Base-by-base conservation (phyloP, 306 rosid species). In the Vigna reflexopilosa region DNA sequence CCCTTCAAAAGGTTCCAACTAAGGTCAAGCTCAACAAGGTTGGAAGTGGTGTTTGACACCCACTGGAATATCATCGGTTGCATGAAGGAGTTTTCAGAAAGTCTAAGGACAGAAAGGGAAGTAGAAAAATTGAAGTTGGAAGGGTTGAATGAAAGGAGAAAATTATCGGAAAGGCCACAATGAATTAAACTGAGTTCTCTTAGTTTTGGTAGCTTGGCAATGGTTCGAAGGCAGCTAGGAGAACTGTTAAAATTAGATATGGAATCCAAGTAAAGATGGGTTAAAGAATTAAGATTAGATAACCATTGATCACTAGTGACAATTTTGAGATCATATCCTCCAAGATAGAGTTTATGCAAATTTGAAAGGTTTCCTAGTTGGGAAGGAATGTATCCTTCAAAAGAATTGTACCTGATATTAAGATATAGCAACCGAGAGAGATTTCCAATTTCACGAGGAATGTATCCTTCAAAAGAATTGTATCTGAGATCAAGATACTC, bases 251-350 rank as follows among this genome's bases (percentile, higher is more conserved):
- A 81, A 70, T 73, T 47, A 9, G 14, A 2, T 10, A 76, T 6
- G 0, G 0, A 0, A 1, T 5, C 0, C 4, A 80, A 64, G 66
- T 10, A 19, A 75, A 84, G 82, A 70, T 75, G 70, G 9, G 78
- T 70, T 56, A 84, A 70, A 75, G 59, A 58, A 70, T 69, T 63
- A 57, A 80, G 84, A 84, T 44, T 70, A 20, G 79, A 76, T 7
- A 84, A 2, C 84, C 82, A 84, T 14, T 38, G 40, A 28, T 58
- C 67, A 32, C 70, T 70, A 45, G 2, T 6, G 2, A 42, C 14
- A 44, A 75, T 14, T 75, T 75, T 45, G 3, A 73, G 75, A 70
- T 20, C 30, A 3, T 3, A 4, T 20, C 26, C 59, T 54, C 30
- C 61, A 20, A 55, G 62, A 55, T 55, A 55, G 1, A 55, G 62